Evolutionary conservation across 176 grass and related monocot species (phyloP), one percentile per base, ranked within the genome.

Genomic region (Carex parvula): DNA sequence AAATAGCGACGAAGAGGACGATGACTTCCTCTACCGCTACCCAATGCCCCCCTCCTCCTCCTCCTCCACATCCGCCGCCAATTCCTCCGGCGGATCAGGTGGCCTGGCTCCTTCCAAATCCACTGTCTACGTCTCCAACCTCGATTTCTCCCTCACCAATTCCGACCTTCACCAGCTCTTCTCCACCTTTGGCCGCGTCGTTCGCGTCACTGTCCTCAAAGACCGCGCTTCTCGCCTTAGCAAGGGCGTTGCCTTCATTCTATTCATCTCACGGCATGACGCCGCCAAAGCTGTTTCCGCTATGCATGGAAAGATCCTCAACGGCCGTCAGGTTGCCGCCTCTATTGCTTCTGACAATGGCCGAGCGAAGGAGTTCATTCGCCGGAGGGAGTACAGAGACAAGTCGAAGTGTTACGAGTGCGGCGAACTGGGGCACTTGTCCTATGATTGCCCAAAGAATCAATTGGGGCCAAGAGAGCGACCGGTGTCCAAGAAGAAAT

Each of bases 111-210:
- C 93, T 57, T 99, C 96, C 26, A 99, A 99, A 53, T 99, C 96
- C 48, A 99, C 93, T 18, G 89, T 99, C 58, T 99, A 99, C 83
- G 87, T 93, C 24, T 99, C 93, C 63, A 95, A 93, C 83, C 84
- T 99, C 17, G 91, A 95, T 69, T 95, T 68, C 86, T 61, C 93
- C 20, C 93, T 99, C 80, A 99, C 96, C 87, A 95, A 99, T 86
- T 99, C 96, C 85, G 96, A 99, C 68, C 93, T 99, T 77, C 91
- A 99, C 87, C 88, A 89, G 48, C 88, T 99, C 86, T 95, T 99
- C 89, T 93, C 93, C 86, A 92, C 88, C 81, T 99, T 99, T 80
- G 93, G 96, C 44, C 89, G 90, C 60, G 96, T 95, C n/a, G 96
- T 91, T 5, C 89, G 89, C 79, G 93, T 95, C 83, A 93, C 96